Evolutionary conservation across 352 stramenopile species (phyloP).

Genomic region (Nothophytophthora sp.): DNA sequence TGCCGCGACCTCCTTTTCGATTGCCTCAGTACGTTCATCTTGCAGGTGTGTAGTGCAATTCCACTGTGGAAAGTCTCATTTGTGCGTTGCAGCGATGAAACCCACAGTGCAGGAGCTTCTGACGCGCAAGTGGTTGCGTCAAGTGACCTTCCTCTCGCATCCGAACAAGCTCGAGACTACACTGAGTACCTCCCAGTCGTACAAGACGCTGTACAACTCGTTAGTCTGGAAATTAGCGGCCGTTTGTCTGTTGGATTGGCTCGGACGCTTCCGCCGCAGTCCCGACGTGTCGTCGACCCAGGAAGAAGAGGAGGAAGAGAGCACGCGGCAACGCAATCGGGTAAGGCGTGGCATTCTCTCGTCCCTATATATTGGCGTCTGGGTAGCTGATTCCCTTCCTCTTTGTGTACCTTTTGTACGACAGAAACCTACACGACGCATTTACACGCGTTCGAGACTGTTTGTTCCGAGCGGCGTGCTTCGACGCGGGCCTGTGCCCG

Average conservation of each 20-base stretch:
- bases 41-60: not conserved
- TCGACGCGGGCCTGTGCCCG: constrained; percentile 20
- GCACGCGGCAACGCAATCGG: constrained; percentile 25
- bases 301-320: constrained; percentile 39
- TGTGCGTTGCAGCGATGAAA: constrained; percentile 24
- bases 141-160: constrained; percentile 56
- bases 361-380: not conserved
- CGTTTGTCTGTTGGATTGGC: constrained; percentile 46
- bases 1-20: constrained; percentile 49
- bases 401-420: not conserved
- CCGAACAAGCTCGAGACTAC: constrained; percentile 30
- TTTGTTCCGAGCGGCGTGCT: constrained; percentile 24
- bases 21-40: constrained; percentile 46
- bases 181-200: constrained; percentile 7
- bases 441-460: constrained; percentile 20
- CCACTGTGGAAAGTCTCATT: not conserved
- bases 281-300: constrained; percentile 11
- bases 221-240: constrained; percentile 57
- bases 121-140: constrained; percentile 53
- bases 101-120: constrained; percentile 41
- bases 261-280: constrained; percentile 12
- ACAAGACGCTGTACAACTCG: constrained; percentile 28
- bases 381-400: not conserved
- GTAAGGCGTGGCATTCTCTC: constrained; percentile 6
- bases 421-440: constrained; percentile 17